Evolutionary conservation across 1,139 yeast genomes (phyloP), one percentile per base, ranked within the genome.

Genomic region (Sugiyamaella castrensis): DNA sequence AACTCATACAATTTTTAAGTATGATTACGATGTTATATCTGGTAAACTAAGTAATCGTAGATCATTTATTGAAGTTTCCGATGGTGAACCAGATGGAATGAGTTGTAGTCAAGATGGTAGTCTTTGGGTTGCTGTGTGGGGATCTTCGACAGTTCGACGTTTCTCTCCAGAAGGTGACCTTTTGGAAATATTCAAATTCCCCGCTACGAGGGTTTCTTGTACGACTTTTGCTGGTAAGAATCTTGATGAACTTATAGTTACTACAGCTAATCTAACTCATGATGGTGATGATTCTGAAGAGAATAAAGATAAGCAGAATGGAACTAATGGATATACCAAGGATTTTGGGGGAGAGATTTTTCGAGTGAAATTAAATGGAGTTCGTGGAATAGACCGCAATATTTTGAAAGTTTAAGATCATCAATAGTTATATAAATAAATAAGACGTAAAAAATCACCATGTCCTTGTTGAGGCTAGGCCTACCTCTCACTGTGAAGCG

Each of bases 41-140:
- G 81, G 80, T 38, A 63, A 61, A 13, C 61, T 82, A 38, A 54
- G 73, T 34, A 75, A 81, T 60, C 73, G 76, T 45, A 62, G 65
- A 39, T 55, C 61, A 16, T 76, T 75, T 33, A 42, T 54, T 24
- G 37, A 30, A 9, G 36, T 51, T 4, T 47, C 40, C 16, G 34
- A 47, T 26, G 44, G 48, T n/a, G 53, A 48, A 37, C 96, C 97
- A 0, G 98, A 91, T 66, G 98, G 98, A 32, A 73, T 86, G 57
- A 74, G 82, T 16, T 70, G 85, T 55, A 81, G 87, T 44, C 67
- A 68, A 8, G 74, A 79, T 42, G 86, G 83, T n/a, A 74, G 80
- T 50, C 65, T 91, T 34, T 87, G 79, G 70, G 71, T 82, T 1
- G 86, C 95, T 0, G 77, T 87, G 8, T 89, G 84, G 79, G 75